phyloP scores from a whole-genome alignment of 1,139 yeast species.

The Tardiomyces digboiensis region DNA sequence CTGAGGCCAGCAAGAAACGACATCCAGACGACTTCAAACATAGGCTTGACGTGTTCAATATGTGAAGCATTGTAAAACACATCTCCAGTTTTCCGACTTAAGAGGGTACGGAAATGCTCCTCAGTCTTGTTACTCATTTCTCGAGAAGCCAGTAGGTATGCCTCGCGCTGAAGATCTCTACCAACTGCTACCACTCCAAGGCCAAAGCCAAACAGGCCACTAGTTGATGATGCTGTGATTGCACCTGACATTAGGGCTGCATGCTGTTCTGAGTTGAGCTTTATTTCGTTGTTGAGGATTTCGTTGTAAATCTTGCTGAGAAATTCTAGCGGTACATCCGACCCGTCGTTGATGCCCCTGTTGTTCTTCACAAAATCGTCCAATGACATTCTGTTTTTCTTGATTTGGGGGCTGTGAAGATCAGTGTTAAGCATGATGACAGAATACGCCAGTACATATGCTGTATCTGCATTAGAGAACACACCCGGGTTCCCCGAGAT shows the following conservation, averaged over 20 bases:
- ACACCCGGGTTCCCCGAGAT: constrained; percentile 74
- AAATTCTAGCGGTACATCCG: constrained; percentile 69
- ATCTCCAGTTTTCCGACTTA: constrained; percentile 32
- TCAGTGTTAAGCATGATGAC: constrained; percentile 84
- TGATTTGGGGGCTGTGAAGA: constrained; percentile 74
- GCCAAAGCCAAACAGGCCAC: constrained; percentile 29
- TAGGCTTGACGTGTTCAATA: constrained; percentile 84
- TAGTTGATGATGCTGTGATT: constrained; percentile 29
- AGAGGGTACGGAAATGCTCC: constrained; percentile 63
- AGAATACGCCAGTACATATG: constrained; percentile 78
- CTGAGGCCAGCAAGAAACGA: constrained; percentile 90
- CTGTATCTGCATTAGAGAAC: constrained; percentile 70
- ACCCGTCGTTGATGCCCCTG: constrained; percentile 89
- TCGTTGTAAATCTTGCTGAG: constrained; percentile 64
- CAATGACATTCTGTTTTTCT: constrained; percentile 66
- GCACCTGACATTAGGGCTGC: constrained; percentile 68
- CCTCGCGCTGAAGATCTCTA: constrained; percentile 70
- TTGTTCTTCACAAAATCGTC: constrained; percentile 83
- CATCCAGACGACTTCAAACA: constrained; percentile 96
- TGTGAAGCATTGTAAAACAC: constrained; percentile 58
- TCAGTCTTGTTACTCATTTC: constrained; percentile 91
- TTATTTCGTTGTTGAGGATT: constrained; percentile 76
- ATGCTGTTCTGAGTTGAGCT: constrained; percentile 87
- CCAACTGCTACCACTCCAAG: constrained; percentile 51
- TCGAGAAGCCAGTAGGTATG: constrained; percentile 83